Percentiles rank a stretch among this genome's conserved stretches.
These are phyloP conservation scores for Kodamaea laetipori DNA, from an alignment of 805 yeast species.

Conservation along the genomic window DNA sequence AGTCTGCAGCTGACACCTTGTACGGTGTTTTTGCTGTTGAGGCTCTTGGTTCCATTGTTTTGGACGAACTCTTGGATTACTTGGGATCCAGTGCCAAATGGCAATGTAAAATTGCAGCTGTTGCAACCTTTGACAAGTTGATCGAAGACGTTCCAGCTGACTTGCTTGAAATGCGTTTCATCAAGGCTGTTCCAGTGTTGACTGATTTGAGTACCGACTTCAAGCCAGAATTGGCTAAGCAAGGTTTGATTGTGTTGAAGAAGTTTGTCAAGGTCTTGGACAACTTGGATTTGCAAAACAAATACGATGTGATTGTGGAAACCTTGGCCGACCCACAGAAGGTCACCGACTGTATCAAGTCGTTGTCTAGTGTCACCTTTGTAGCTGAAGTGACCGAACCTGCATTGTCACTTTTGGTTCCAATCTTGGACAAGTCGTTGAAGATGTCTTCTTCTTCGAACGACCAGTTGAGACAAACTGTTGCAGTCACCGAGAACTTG, in stretches of 20 bases:
- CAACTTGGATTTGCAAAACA: constrained; percentile 87
- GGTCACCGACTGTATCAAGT: constrained; percentile 85
- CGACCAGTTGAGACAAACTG: constrained; percentile 95
- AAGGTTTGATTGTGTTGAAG: constrained; percentile 70
- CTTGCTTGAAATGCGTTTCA: constrained; percentile 78
- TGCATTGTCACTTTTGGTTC: constrained; percentile 84
- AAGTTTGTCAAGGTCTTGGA: constrained; percentile 81
- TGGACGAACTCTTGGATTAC: constrained; percentile 62
- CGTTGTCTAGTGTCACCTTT: constrained; percentile 89
- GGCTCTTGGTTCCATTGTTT: constrained; percentile 70
- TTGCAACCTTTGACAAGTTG: constrained; percentile 70
- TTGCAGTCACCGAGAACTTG: constrained; percentile 91
- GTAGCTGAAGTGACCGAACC: constrained; percentile 99
- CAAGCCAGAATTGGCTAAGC: constrained; percentile 92
- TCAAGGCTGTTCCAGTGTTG: constrained; percentile 76
- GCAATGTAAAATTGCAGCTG: constrained; percentile 84
- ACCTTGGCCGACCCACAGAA: constrained; percentile 89
- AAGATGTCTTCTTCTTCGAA: constrained; percentile 87
- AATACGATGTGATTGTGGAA: constrained; percentile 77
- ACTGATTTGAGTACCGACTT: constrained; percentile 92
- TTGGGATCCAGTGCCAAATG: constrained; percentile 86
- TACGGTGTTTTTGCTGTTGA: constrained; percentile 73
- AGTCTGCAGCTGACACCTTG: constrained; percentile 69
- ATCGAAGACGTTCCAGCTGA: constrained; percentile 83
- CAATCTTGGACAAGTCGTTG: constrained; percentile 87